These are phyloP conservation scores for Didymella pinodella DNA, from an alignment of 2,329 filamentous ascomycete species.

Conservation along the genomic window DNA sequence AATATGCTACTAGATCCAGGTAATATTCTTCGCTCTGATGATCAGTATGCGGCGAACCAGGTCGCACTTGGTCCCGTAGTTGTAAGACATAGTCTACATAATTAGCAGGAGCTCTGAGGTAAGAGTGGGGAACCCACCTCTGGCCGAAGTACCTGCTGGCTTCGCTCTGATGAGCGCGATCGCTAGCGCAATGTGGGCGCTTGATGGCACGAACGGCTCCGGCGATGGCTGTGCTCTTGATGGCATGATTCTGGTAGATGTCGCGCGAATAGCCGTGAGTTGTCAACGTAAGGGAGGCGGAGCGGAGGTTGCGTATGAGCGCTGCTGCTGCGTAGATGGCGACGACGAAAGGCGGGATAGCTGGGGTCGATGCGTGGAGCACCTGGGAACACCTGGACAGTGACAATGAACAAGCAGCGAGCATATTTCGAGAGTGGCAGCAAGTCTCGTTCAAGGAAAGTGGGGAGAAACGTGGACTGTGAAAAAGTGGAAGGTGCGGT, in stretches of 20 bases:
- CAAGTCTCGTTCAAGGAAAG: neutral
- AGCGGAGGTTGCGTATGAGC: neutral
- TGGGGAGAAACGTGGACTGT: conserved; percentile 2
- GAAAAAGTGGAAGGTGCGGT: conserved; percentile 15
- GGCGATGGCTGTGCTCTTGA: conserved; percentile 11
- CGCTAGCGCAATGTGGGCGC: conserved; percentile 44
- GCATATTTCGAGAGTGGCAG: neutral
- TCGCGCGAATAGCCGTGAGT: neutral
- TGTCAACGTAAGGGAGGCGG: neutral
- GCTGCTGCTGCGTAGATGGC: neutral
- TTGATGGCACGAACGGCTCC: conserved; percentile 26
- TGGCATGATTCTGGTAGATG: neutral
- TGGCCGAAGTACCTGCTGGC: conserved; percentile 43
- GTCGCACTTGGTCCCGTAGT: conserved; percentile 49
- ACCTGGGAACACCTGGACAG: neutral
- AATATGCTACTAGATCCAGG: conserved; percentile 53
- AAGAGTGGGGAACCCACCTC: conserved; percentile 34
- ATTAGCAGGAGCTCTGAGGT: neutral
- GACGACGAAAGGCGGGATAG: neutral
- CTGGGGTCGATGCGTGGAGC: neutral
- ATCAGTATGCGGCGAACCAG: conserved; percentile 27
- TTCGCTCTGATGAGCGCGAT: conserved; percentile 51
- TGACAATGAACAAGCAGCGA: neutral
- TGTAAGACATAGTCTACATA: conserved; percentile 41
- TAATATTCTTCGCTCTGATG: conserved; percentile 41